Evolutionary conservation across 1,284 basidiomycete genomes (phyloP).

Genomic region (Farysia itapuensis): DNA sequence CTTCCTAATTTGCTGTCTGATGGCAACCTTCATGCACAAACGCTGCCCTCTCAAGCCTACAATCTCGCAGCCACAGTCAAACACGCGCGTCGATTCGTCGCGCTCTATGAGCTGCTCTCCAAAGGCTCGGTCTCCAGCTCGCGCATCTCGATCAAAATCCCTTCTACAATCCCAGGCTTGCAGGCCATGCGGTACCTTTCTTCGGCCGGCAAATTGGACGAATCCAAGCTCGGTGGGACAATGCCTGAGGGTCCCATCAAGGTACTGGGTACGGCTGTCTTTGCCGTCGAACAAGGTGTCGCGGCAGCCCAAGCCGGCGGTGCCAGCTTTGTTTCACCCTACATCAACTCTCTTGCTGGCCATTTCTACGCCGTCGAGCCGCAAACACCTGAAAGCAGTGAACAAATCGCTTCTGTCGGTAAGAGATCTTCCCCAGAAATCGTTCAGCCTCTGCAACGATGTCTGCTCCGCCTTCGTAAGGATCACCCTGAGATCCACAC

Average conservation of each 20-base stretch:
- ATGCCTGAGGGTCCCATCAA: conserved; percentile 11
- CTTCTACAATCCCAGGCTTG: conserved; percentile 11
- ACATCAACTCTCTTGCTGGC: conserved; percentile 20
- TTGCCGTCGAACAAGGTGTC: conserved; percentile 16
- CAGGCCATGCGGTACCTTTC: conserved; percentile 27
- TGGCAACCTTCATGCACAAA: conserved; percentile 16
- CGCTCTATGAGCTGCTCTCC: conserved; percentile 14
- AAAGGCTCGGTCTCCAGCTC: background rate
- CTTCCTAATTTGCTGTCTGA: conserved; percentile 7
- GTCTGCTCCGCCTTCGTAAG: conserved; percentile 3
- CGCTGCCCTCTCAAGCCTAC: conserved; percentile 12
- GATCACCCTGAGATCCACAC: conserved; percentile 7
- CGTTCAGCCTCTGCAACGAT: conserved; percentile 11
- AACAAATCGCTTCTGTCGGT: conserved; percentile 2
- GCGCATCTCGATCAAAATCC: conserved; percentile 18
- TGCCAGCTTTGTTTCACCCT: conserved; percentile 10
- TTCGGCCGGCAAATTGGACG: conserved; percentile 9
- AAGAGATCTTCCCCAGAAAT: conserved; percentile 1
- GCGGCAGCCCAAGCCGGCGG: conserved; percentile 15
- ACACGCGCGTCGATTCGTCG: conserved; percentile 16
- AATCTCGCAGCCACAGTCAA: conserved; percentile 5
- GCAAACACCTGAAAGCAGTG: background rate
- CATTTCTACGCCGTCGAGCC: conserved; percentile 12
- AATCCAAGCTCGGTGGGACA: conserved; percentile 5
- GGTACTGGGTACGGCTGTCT: conserved; percentile 14